Percentiles rank a stretch among this genome's conserved stretches.
Evolutionary conservation across 345 rosid genomes (phyloP).

Genomic region (Gossypium herbaceum): DNA sequence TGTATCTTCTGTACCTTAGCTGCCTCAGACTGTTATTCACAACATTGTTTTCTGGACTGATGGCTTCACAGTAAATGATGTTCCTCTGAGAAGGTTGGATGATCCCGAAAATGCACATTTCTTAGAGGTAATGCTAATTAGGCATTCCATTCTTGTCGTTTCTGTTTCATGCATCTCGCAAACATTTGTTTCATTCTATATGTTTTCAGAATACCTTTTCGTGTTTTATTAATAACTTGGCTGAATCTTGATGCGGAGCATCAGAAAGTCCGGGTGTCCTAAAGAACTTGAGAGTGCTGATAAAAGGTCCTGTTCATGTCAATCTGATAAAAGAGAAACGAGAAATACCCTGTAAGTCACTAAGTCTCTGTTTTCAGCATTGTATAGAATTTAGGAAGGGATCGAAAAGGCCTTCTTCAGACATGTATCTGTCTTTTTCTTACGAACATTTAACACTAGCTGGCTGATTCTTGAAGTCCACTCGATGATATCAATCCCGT

Average conservation of each 20-base stretch:
- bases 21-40: constrained; percentile 68
- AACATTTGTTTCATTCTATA: background rate
- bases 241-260: constrained; percentile 50
- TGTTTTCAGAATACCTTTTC: background rate
- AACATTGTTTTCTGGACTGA: constrained; percentile 82
- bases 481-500: background rate
- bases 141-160: background rate
- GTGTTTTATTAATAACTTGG: constrained; percentile 1
- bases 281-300: constrained; percentile 91
- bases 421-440: background rate
- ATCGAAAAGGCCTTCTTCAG: background rate
- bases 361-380: constrained; percentile 11
- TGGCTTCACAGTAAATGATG: constrained; percentile 87
- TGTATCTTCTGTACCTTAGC: constrained; percentile 65
- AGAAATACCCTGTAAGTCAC: constrained; percentile 9
- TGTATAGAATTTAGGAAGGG: background rate
- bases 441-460: background rate
- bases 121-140: constrained; percentile 52
- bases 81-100: constrained; percentile 78
- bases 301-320: constrained; percentile 77
- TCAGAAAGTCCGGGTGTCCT: constrained; percentile 89
- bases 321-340: constrained; percentile 79
- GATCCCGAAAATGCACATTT: constrained; percentile 91
- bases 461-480: background rate
- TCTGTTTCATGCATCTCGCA: background rate